These are phyloP conservation scores for Cyberlindnera veronae DNA, from an alignment of 805 yeast species.

Conservation along the genomic window DNA sequence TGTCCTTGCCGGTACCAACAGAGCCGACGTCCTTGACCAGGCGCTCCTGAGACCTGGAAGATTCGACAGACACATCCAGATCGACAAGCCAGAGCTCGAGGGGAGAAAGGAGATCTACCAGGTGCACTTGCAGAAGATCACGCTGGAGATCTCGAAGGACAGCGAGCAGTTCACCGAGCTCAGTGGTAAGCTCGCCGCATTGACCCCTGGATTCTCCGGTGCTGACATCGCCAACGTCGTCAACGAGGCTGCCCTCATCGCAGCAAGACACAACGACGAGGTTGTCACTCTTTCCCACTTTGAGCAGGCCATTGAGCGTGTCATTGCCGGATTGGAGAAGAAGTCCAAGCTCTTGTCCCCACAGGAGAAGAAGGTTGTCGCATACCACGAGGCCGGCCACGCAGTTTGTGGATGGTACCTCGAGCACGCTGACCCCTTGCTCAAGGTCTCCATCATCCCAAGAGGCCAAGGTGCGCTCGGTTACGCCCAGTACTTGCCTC, in stretches of 20 bases:
- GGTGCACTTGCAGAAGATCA: slow-evolving; percentile 78
- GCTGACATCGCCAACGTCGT: slow-evolving; percentile 98
- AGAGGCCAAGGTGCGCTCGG: slow-evolving; percentile 97
- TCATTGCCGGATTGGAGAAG: slow-evolving; percentile 93
- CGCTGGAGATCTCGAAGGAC: slow-evolving; percentile 45
- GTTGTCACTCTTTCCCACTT: slow-evolving; percentile 75
- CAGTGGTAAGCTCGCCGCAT: slow-evolving; percentile 86
- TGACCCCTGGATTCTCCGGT: slow-evolving; percentile 98
- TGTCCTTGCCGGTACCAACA: slow-evolving; percentile 95
- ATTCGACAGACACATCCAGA: slow-evolving; percentile 87
- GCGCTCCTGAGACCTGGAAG: slow-evolving; percentile 97
- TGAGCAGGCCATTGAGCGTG: slow-evolving; percentile 96
- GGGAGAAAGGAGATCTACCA: slow-evolving; percentile 91
- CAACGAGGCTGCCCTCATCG: slow-evolving; percentile 96
- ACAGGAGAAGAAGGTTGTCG: slow-evolving; percentile 86
- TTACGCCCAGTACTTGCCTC: slow-evolving; percentile 95
- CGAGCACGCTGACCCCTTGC: slow-evolving; percentile 85
- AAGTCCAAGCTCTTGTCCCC: slow-evolving; percentile 79
- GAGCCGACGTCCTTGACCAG: slow-evolving; percentile 88
- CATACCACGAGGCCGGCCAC: slow-evolving; percentile 98
- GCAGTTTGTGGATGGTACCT: slow-evolving; percentile 98
- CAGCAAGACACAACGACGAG: slow-evolving; percentile 79
- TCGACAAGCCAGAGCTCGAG: slow-evolving; percentile 91
- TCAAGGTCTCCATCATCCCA: slow-evolving; percentile 95
- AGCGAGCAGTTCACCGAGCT: slow-evolving; percentile 47